Evolutionary conservation across 2,329 filamentous ascomycete species (phyloP), one percentile per base, ranked within the genome.

Genomic region (Rutstroemia sp.): DNA sequence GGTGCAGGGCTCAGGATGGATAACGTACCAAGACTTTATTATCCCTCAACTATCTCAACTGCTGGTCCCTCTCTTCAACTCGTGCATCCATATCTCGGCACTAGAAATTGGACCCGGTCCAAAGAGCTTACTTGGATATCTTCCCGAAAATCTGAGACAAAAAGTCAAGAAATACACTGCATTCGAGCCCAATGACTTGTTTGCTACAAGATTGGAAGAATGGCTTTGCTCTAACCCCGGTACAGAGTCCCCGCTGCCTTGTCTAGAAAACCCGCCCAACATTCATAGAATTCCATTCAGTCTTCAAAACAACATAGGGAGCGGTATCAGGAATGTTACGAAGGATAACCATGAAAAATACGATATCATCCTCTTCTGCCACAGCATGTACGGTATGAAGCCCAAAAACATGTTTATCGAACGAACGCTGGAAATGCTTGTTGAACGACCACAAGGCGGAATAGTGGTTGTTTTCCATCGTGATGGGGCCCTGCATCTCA

Each of bases 351-450:
- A 69, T 34, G 65, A 73, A 21, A 75, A 70, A 57, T 85, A 76
- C 62, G 75, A 86, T 60, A 12, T 84, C 42, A 66, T 86, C 17
- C 63, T 86, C 4, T 82, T 86, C 68, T 85, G 81, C 61, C 81
- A 85, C 65, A 83, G 82, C 69, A 76, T 85, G 76, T 84, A 85
- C 60, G 80, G 79, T 58, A 78, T 85, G 76, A 72, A 71, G 0
- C 72, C 73, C 2, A 78, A 80, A 60, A 62, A 59, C n/a, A 64
- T 14, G 1, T 74, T 73, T 57, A 75, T 86, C 59, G 65, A 76
- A 64, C 61, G 58, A 17, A 74, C 78, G 2, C 64, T 85, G 7
- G 61, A 66, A 17, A 72, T 81, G 73, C 77, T 85, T 34, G 66
- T 60, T 58, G 60, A 72, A 54, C 56, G 62, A 36, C 67, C 70